A percentile compares a stretch with the other conserved stretches of the same genome.
Evolutionary conservation across 805 yeast species (phyloP).

Genomic region (Kodamaea laetipori): DNA sequence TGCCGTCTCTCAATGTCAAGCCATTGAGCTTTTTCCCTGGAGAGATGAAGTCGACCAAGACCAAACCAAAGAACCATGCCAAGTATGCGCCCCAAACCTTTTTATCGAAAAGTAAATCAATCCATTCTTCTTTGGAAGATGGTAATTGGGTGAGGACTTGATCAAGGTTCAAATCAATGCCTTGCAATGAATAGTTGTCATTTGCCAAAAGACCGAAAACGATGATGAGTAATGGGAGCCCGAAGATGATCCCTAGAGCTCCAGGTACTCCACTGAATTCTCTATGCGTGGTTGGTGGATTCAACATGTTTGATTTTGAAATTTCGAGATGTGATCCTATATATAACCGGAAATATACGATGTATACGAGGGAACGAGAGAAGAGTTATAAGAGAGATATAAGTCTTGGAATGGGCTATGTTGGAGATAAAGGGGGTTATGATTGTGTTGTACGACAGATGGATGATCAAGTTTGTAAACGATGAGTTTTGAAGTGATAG

Average conservation of each 20-base stretch:
- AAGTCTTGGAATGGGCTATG: not conserved
- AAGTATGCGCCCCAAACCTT: slow-evolving; percentile 65
- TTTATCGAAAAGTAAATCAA: slow-evolving; percentile 41
- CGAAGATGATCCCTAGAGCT: slow-evolving; percentile 62
- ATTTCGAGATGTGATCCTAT: not conserved
- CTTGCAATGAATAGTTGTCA: slow-evolving; percentile 54
- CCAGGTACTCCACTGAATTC: slow-evolving; percentile 86
- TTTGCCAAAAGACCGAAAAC: slow-evolving; percentile 64
- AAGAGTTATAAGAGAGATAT: not conserved
- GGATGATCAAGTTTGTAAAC: too few species aligned
- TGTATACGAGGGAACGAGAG: slow-evolving; percentile 5
- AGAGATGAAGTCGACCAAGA: slow-evolving; percentile 64
- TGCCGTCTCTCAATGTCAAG: slow-evolving; percentile 72
- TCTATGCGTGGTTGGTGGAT: slow-evolving; percentile 68
- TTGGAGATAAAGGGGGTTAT: not conserved
- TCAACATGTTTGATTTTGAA: slow-evolving; percentile 35
- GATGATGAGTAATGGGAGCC: slow-evolving; percentile 65
- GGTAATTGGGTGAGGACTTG: slow-evolving; percentile 42
- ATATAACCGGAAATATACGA: not conserved
- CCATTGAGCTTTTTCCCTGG: slow-evolving; percentile 66
- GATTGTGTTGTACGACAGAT: not conserved
- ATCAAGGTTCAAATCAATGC: slow-evolving; percentile 45
- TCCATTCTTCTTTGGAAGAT: slow-evolving; percentile 20
- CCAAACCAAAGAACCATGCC: slow-evolving; percentile 71
- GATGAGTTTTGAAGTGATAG: too few species aligned